A percentile compares a stretch with the other conserved stretches of the same genome.
Conservation (phyloP, 164 flowering plant genomes). For the Berberis thunbergii region DNA sequence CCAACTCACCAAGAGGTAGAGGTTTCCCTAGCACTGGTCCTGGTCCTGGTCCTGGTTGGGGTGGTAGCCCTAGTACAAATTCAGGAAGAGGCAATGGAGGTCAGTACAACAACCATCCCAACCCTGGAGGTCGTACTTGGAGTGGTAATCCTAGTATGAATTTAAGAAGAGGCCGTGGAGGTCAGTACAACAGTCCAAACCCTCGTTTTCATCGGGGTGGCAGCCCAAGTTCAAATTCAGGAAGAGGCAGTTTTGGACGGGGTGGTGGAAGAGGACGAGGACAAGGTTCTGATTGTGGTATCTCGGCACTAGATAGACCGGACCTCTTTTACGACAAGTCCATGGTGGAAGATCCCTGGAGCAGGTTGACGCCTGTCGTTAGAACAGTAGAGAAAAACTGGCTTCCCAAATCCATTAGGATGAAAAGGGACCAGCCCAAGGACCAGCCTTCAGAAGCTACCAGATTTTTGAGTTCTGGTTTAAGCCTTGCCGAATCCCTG, state of each 20-base stretch:
- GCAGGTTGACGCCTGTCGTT: constrained; percentile 40
- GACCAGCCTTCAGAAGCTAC: constrained; percentile 13
- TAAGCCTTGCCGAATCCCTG: constrained; percentile 61
- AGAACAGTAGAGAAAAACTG: constrained; percentile 27
- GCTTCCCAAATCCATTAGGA: constrained; percentile 39
- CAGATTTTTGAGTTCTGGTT: constrained; percentile 19
- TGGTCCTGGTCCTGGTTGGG: constrained; percentile 6
- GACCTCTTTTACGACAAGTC: constrained; percentile 41
- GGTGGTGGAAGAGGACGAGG: constrained; percentile 46
- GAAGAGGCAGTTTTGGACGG: constrained; percentile 26
- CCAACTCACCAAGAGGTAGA: no score
- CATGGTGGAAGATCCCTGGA: constrained; percentile 88
- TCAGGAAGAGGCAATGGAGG: constrained; percentile 18
- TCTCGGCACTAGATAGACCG: constrained; percentile 29
- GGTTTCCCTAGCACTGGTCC: no score
- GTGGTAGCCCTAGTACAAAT: constrained; percentile 17
- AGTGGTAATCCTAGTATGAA: constrained; percentile 19
- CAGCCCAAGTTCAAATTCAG: constrained; percentile 19
- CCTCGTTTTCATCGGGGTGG: constrained; percentile 14
- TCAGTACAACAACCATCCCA: constrained; percentile 11
- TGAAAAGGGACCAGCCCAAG: constrained; percentile 25
- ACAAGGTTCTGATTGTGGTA: constrained; percentile 17
- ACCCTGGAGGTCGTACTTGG: constrained; percentile 16
- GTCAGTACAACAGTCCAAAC: not conserved
- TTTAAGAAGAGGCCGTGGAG: constrained; percentile 24